Evolutionary conservation across 1,139 yeast genomes (phyloP).

Genomic region (Pichia sp.): DNA sequence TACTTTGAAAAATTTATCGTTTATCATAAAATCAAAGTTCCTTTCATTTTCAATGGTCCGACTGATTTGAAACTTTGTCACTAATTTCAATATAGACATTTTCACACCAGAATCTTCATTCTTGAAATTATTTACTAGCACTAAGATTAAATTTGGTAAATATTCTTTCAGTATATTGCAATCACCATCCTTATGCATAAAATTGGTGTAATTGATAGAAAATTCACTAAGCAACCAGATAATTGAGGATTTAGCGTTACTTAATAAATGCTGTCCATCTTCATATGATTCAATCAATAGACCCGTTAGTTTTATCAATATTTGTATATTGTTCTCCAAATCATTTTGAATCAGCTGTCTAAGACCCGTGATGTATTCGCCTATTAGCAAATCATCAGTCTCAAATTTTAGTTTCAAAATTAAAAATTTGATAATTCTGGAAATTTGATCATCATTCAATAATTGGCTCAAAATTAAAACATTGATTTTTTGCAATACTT

Average conservation of each 20-base stretch:
- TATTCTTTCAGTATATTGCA: slow-evolving; percentile 8
- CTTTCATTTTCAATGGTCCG: slow-evolving; percentile 15
- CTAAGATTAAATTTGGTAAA: slow-evolving; percentile 64
- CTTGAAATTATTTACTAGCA: slow-evolving; percentile 46
- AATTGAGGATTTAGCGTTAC: slow-evolving; percentile 66
- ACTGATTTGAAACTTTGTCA: slow-evolving; percentile 60
- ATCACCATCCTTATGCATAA: slow-evolving; percentile 10
- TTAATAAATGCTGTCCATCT: slow-evolving; percentile 7
- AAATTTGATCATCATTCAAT: slow-evolving; percentile 27
- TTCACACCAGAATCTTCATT: slow-evolving; percentile 43
- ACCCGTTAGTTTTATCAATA: slow-evolving; percentile 34
- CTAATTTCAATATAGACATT: slow-evolving; percentile 61
- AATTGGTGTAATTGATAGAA: slow-evolving; percentile 23
- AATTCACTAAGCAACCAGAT: slow-evolving; percentile 92
- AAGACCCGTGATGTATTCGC: slow-evolving; percentile 31
- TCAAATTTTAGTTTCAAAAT: slow-evolving; percentile 16
- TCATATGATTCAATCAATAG: slow-evolving; percentile 13
- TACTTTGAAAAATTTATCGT: slow-evolving; percentile 42
- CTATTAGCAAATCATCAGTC: slow-evolving; percentile 17
- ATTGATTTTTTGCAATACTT: slow-evolving; percentile 54
- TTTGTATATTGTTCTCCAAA: slow-evolving; percentile 34
- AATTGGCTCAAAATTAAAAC: slow-evolving; percentile 28
- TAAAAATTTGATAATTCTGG: slow-evolving; percentile 14
- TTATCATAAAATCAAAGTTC: slow-evolving; percentile 14
- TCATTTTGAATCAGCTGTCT: slow-evolving; percentile 65